phyloP scores from a whole-genome alignment of 2,329 filamentous ascomycete genomes.

The Paecilomyces dactylethromorphus region DNA sequence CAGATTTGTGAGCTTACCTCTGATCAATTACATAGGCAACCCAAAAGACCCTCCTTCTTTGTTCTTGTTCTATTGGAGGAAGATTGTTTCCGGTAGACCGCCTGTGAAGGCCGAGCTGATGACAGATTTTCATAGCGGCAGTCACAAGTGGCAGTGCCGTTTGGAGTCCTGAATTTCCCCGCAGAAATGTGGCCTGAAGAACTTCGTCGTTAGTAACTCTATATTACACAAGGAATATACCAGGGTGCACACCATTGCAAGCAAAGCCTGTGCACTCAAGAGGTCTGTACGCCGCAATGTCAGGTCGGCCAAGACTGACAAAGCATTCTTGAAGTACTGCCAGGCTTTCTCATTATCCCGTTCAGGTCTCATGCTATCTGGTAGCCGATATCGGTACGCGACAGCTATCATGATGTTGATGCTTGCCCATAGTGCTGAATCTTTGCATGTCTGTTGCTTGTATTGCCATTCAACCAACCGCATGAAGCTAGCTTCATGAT shows the following conservation, averaged over 20 bases:
- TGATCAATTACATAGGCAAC: slow-evolving; percentile 66
- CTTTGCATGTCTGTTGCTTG: slow-evolving; percentile 80
- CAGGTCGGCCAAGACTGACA: slow-evolving; percentile 83
- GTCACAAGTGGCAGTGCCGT: slow-evolving; percentile 82
- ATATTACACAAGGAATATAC: not conserved
- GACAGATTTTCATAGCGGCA: slow-evolving; percentile 77
- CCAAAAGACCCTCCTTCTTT: slow-evolving; percentile 70
- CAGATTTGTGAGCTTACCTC: slow-evolving; percentile 38
- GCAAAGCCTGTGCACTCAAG: slow-evolving; percentile 81
- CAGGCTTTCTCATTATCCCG: slow-evolving; percentile 89
- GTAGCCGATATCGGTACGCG: slow-evolving; percentile 79
- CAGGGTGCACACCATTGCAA: slow-evolving; percentile 61
- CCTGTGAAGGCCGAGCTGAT: slow-evolving; percentile 91
- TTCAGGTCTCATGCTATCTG: slow-evolving; percentile 79
- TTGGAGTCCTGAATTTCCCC: slow-evolving; percentile 89
- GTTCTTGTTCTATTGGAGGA: slow-evolving; percentile 83
- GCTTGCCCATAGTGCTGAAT: slow-evolving; percentile 94
- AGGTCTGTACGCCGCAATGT: slow-evolving; percentile 91
- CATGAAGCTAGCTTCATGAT: slow-evolving; percentile 95
- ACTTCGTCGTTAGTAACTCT: not conserved
- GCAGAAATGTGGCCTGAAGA: slow-evolving; percentile 67
- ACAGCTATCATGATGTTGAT: slow-evolving; percentile 86
- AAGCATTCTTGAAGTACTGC: slow-evolving; percentile 89
- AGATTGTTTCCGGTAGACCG: slow-evolving; percentile 80
- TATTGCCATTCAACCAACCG: slow-evolving; percentile 91